Percentiles rank a stretch among this genome's conserved stretches.
These are phyloP conservation scores for Poronia punctata DNA, from an alignment of 495 filamentous ascomycete species.

Conservation along the genomic window DNA sequence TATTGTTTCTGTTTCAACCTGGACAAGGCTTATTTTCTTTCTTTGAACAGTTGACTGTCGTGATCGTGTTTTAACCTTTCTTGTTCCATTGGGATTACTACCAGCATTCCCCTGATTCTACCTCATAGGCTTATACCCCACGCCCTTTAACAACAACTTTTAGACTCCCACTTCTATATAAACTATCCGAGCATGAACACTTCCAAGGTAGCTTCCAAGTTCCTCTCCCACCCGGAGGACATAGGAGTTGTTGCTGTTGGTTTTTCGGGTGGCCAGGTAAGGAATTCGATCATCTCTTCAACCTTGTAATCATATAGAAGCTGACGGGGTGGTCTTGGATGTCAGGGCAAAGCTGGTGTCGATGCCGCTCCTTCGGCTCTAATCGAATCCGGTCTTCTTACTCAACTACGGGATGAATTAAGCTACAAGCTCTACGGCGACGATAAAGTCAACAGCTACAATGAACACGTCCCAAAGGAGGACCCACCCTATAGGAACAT, in stretches of 20 bases:
- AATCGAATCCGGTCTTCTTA: slow-evolving; percentile 80
- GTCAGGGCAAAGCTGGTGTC: slow-evolving; percentile 81
- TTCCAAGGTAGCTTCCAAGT: slow-evolving; percentile 70
- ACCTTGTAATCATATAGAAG: too few species aligned
- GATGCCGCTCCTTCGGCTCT: slow-evolving; percentile 89
- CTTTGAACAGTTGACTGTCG: not conserved
- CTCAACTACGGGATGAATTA: slow-evolving; percentile 75
- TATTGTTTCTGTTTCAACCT: too few species aligned
- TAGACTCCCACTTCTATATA: not conserved
- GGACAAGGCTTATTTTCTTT: too few species aligned
- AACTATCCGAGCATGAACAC: slow-evolving; percentile 39
- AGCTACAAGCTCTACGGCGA: slow-evolving; percentile 84
- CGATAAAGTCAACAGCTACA: slow-evolving; percentile 75
- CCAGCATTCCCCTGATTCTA: not conserved
- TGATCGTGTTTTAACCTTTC: not conserved
- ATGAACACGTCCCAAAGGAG: slow-evolving; percentile 59
- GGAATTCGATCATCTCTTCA: slow-evolving; percentile 17
- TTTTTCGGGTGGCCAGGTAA: slow-evolving; percentile 94
- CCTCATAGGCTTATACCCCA: not conserved
- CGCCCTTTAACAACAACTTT: not conserved
- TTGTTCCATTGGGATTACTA: not conserved
- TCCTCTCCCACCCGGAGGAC: slow-evolving; percentile 68
- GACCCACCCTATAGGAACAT: slow-evolving; percentile 81
- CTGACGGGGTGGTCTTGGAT: slow-evolving; percentile 13
- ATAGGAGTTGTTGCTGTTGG: slow-evolving; percentile 91